Conservation (phyloP, 202 grass and related monocot species). For the Hordeum pubiflorum region DNA sequence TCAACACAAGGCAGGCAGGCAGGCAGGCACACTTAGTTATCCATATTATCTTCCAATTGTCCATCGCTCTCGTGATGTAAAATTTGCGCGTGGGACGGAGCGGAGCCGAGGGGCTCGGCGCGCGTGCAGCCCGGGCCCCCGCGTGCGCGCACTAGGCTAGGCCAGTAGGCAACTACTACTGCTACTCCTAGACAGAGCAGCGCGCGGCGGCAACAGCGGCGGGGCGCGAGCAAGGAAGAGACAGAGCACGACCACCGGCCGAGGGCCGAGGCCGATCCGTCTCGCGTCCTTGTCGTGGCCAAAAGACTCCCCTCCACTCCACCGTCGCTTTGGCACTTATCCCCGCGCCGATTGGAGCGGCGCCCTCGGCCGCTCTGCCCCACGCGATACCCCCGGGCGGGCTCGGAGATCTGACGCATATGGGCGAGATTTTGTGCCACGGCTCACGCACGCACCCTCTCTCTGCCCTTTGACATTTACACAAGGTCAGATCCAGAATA, state of each 20-base stretch:
- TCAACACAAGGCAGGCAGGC: background rate
- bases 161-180: no score
- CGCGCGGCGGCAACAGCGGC: background rate
- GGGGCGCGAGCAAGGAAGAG: background rate
- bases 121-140: background rate
- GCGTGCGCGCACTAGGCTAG: background rate
- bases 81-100: background rate
- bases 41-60: background rate
- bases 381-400: background rate
- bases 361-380: background rate
- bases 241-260: background rate
- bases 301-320: conserved; percentile 20
- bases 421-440: background rate
- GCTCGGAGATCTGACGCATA: background rate
- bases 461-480: conserved; percentile 33
- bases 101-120: background rate
- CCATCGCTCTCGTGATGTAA: background rate
- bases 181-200: background rate
- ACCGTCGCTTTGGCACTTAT: conserved; percentile 27
- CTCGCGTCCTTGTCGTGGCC: conserved; percentile 26
- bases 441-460: background rate
- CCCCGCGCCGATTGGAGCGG: conserved; percentile 15
- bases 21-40: background rate
- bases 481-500: conserved; percentile 27
- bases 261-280: background rate